Evolutionary conservation across 352 stramenopile species (phyloP), one percentile per base, ranked within the genome.

Genomic region (Phytophthora boehmeriae): DNA sequence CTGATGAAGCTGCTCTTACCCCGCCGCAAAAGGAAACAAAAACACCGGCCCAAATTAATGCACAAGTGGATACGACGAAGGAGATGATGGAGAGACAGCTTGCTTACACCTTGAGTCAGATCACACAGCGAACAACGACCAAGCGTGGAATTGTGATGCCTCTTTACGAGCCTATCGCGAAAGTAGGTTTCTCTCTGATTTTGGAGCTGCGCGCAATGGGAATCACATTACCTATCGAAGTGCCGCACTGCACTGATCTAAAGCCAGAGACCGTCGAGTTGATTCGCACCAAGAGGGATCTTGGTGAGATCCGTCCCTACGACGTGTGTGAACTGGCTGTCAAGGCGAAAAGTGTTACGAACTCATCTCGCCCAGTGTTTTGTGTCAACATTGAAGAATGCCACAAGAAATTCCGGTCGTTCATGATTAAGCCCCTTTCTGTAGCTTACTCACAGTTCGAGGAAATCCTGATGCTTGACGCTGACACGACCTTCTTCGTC

Each of bases 401-500:
- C 34, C 66, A 72, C n/a, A 43, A 57, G 14, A 75, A 73, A 14
- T 86, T 85, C 54, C 68, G 74, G 8, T 73, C 54, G 27, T 89
- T 85, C 30, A 74, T 84, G 35, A 83, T 89, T 54, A 86, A 86
- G 58, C 54, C 78, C 49, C 47, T 89, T 11, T 50, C 76, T 2
- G 43, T 90, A 14, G 30, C 71, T 17, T 82, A 84, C 39, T 89
- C 81, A 23, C 72, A 73, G 19, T 88, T 90, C 48, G 59, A 80
- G 25, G 69, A 90, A 27, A 73, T 89, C 34, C 63, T 90, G 70
- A 65, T 90, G 56, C 32, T 90, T 17, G 81, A 90, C 52, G 78
- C 78, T 38, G 81, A 90, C 70, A 76, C 71, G 1, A 68, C 79
- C 5, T 90, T 84, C 45, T 71, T 90, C 27, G 55, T 80, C 10